phyloP scores from a whole-genome alignment of 345 rosid genomes.

The Pseudoturritis turrita region DNA sequence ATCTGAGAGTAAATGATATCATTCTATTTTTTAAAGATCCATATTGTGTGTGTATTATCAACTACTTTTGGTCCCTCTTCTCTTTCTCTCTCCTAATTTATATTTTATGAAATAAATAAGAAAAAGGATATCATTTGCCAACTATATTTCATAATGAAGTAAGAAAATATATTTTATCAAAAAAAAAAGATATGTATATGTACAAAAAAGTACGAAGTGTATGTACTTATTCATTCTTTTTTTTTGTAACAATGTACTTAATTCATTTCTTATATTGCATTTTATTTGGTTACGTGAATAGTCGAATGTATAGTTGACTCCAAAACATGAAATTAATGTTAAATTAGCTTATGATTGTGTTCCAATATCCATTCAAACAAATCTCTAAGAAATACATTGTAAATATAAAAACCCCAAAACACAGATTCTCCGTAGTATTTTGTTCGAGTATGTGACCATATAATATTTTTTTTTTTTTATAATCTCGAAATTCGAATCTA shows the following conservation, averaged over 20 bases:
- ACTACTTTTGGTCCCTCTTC: slow-evolving; percentile 17
- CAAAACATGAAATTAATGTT: slow-evolving; percentile 1
- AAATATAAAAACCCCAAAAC: not conserved
- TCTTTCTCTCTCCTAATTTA: slow-evolving; percentile 8
- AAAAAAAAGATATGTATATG: not conserved
- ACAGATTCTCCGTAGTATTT: not conserved
- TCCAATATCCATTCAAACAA: not conserved
- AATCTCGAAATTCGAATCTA: too few relatives aligned
- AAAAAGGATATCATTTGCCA: not conserved
- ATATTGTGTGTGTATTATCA: slow-evolving; percentile 3
- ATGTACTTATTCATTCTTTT: slow-evolving; percentile 8
- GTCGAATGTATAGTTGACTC: not conserved
- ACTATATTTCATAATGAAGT: not conserved
- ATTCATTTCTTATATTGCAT: not conserved
- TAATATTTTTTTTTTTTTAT: too few relatives aligned
- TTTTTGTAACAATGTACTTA: too few relatives aligned
- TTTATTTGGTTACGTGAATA: slow-evolving; percentile 8
- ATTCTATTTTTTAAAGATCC: not conserved
- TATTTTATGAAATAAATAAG: not conserved
- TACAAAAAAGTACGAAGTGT: slow-evolving; percentile 17
- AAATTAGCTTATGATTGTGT: not conserved
- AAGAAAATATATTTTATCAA: not conserved
- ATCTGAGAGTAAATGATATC: slow-evolving; percentile 5
- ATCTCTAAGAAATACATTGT: not conserved
- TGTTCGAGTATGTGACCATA: not conserved